phyloP scores from a whole-genome alignment of 805 yeast genomes.

The Spathaspora passalidarum region DNA sequence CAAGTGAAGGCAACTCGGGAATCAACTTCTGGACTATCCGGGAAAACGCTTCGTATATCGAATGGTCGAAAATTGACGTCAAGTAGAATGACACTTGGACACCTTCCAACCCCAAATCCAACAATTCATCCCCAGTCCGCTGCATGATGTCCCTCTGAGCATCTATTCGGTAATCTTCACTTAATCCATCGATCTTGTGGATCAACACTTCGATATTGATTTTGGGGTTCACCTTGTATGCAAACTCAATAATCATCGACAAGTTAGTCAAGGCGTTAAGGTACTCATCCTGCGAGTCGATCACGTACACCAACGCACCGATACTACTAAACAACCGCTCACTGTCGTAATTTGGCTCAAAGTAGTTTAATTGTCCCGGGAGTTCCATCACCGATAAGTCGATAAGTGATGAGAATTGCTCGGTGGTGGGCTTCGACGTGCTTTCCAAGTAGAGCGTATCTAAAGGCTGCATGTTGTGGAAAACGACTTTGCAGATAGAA shows the following conservation, averaged over 20 bases:
- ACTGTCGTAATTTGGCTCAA: conserved; percentile 81
- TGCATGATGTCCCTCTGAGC: conserved; percentile 97
- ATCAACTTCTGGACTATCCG: conserved; percentile 89
- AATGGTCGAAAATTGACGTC: conserved; percentile 93
- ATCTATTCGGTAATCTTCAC: conserved; percentile 90
- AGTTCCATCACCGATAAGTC: conserved; percentile 89
- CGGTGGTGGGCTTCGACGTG: conserved; percentile 85
- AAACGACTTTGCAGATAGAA: conserved; percentile 92
- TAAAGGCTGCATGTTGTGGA: conserved; percentile 93
- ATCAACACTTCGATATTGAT: conserved; percentile 90
- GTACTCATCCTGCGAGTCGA: conserved; percentile 95
- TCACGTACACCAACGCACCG: conserved; percentile 90
- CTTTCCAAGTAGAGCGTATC: conserved; percentile 89
- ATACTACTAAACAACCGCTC: conserved; percentile 74
- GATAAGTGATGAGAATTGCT: conserved; percentile 77
- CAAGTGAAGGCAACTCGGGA: conserved; percentile 83
- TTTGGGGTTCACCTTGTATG: conserved; percentile 76
- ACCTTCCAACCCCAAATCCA: conserved; percentile 86
- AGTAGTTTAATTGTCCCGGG: conserved; percentile 90
- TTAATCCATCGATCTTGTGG: conserved; percentile 92
- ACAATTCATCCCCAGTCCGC: conserved; percentile 86
- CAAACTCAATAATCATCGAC: conserved; percentile 84
- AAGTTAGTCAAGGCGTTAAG: conserved; percentile 85
- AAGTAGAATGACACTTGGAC: conserved; percentile 88
- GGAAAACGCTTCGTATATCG: conserved; percentile 93